Percentiles rank a stretch among this genome's conserved stretches.
phyloP scores from a whole-genome alignment of 2,329 filamentous ascomycete genomes.

The Cercospora janseana region DNA sequence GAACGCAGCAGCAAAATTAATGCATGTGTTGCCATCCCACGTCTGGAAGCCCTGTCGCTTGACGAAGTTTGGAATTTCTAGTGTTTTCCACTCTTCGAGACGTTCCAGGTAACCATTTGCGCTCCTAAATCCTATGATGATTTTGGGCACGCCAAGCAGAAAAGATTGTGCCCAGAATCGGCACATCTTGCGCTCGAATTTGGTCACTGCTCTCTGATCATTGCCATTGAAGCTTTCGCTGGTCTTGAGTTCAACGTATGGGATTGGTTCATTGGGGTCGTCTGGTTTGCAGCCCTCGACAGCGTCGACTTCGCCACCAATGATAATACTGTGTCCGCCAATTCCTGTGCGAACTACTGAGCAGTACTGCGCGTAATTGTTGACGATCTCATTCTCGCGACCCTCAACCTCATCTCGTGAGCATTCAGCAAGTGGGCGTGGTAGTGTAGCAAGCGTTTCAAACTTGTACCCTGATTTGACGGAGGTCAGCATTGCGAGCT shows the following conservation, averaged over 20 bases:
- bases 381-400: conserved; percentile 69
- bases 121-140: conserved; percentile 84
- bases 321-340: conserved; percentile 68
- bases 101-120: conserved; percentile 67
- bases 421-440: conserved; percentile 69
- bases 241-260: conserved; percentile 96
- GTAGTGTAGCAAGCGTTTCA: conserved; percentile 77
- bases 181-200: conserved; percentile 79
- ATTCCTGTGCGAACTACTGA: conserved; percentile 88
- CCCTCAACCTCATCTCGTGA: conserved; percentile 74
- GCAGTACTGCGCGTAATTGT: conserved; percentile 93
- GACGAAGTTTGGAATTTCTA: conserved; percentile 72
- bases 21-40: conserved; percentile 92
- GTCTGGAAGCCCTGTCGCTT: conserved; percentile 62
- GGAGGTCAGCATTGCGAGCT: background rate
- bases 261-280: conserved; percentile 63
- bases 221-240: conserved; percentile 46
- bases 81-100: conserved; percentile 77
- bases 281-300: conserved; percentile 80
- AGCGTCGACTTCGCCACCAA: conserved; percentile 92
- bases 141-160: conserved; percentile 84
- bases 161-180: conserved; percentile 98
- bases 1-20: conserved; percentile 81
- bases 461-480: conserved; percentile 99
- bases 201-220: conserved; percentile 65